Base-by-base conservation (phyloP, 208 protist genomes). In the Porcisia deanei region DNA sequence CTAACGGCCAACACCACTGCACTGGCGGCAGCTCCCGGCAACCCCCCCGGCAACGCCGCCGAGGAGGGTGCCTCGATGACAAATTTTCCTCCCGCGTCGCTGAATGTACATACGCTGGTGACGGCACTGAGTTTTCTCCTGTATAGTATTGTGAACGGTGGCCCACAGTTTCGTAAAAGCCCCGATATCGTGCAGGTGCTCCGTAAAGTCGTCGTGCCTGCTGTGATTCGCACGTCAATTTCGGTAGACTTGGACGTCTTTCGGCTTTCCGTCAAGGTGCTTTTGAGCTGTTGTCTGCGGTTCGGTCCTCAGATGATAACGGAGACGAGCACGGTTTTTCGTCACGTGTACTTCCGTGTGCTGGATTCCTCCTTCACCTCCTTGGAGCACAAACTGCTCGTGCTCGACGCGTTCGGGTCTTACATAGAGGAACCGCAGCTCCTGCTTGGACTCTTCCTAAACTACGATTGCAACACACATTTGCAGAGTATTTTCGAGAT, bases 401-500 rank as follows among this genome's bases (percentile, higher is more conserved):
- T 98, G 12, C 77, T 98, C 18, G 93, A 98, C 60, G 94, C 85
- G 9, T 89, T 98, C 34, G 80, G 79, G 39, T 86, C 87, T 30
- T 95, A 98, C 81, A 98, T 95, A 76, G 93, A 98, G 76, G 92
- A 98, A 80, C 96, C 97, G 60, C 96, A 98, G 79, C 91, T 95
- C 34, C 77, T 99, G n/a, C 83, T 99, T 0, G 93, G 97, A 67
- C 88, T 99, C 20, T 99, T 98, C 76, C 77, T 99, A 59, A 99
- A 99, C 88, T 99, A 99, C 87, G 99, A 99, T 82, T 99, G 99
- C 82, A 98, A 99, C 83, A 86, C 98, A 5, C 81, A 94, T 63
- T 90, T 89, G n/a, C 89, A 93, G 57, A 97, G 98, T 72, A 89
- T 99, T 45, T 98, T 98, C 82, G 96, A 98, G 69, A 88, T 94